Base-by-base conservation (phyloP, 1,284 basidiomycete genomes). In the Sporisorium reilianum region DNA sequence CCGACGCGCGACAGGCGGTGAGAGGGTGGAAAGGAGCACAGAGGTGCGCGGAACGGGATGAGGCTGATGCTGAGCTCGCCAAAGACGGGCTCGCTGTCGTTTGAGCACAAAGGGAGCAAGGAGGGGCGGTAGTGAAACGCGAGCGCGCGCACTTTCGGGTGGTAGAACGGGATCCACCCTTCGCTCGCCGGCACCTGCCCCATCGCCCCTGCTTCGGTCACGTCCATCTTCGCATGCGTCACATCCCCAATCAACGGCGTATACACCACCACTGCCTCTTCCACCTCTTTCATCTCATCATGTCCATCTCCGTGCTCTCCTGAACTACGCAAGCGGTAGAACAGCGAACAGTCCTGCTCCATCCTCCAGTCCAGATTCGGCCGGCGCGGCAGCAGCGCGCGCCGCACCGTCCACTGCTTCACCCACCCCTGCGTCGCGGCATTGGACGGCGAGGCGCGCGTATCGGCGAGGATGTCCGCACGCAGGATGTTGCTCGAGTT, bases 1-100 rank as follows among this genome's bases (percentile, higher is more conserved):
- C 90, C 91, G 0, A 93, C 97, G 20, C 94, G 89, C 72, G 92
- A 91, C 0, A 96, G 87, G 4, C 93, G 87, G 84, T 6, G 90
- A 87, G n/a, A 52, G 10, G 70, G 66, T 10, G 26, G 67, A 40
- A 51, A 64, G 25, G 53, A 36, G 11, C 50, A 36, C 8, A 41
- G 38, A 14, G 53, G 64, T n/a, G n/a, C n/a, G 16, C 50, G 64
- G 18, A 84, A 73, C 0, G 80, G 71, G 45, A 90, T 78, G 2
- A 88, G 86, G 68, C 90, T 89, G 55, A 91, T 88, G n/a, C 87
- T 82, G 18, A 90, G 69, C 7, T 77, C 53, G 28, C 59, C 78
- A 36, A 59, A 67, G 20, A 48, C 30, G 5, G 57, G 25, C 1
- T 46, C 55, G 2, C 32, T 48, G 12, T 41, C 38, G n/a, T 20